phyloP scores from a whole-genome alignment of 345 rosid genomes.

The Geranium brycei region DNA sequence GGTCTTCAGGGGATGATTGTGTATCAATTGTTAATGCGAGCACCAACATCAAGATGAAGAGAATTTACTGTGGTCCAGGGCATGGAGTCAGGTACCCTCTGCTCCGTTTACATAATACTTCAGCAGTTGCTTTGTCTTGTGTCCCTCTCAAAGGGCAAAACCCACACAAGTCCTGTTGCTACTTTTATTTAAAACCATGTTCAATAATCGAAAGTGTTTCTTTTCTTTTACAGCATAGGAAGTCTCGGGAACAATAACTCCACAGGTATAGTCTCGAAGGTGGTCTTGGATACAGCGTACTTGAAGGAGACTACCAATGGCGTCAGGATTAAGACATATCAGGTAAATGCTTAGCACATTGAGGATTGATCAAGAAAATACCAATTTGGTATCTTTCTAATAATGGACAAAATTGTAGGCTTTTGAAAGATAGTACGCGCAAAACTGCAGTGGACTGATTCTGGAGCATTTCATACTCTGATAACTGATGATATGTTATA shows the following conservation, averaged over 20 bases:
- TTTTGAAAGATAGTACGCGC: no score
- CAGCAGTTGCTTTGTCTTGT: neutral
- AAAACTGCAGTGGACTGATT: no score
- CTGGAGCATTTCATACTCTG: no score
- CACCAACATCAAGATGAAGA: conserved; percentile 72
- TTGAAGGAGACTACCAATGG: conserved; percentile 74
- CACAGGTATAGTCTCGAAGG: conserved; percentile 56
- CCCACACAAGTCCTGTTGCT: neutral
- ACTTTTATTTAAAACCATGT: no score
- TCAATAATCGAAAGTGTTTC: neutral
- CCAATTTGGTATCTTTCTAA: no score
- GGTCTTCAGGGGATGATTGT: conserved; percentile 77
- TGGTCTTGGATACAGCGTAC: conserved; percentile 76
- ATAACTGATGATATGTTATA: no score
- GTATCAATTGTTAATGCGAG: conserved; percentile 79
- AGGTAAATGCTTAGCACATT: conserved; percentile 32
- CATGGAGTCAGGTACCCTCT: conserved; percentile 73
- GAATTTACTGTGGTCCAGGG: conserved; percentile 84
- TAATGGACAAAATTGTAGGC: no score
- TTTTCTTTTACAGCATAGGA: conserved; percentile 45
- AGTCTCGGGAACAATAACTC: conserved; percentile 88
- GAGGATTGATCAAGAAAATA: no score
- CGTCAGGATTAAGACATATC: conserved; percentile 94
- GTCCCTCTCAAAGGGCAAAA: neutral
- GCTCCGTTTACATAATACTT: neutral